Evolutionary conservation across 163 green algal genomes (phyloP), one percentile per base, ranked within the genome.

Genomic region (Chloromonas sp.): DNA sequence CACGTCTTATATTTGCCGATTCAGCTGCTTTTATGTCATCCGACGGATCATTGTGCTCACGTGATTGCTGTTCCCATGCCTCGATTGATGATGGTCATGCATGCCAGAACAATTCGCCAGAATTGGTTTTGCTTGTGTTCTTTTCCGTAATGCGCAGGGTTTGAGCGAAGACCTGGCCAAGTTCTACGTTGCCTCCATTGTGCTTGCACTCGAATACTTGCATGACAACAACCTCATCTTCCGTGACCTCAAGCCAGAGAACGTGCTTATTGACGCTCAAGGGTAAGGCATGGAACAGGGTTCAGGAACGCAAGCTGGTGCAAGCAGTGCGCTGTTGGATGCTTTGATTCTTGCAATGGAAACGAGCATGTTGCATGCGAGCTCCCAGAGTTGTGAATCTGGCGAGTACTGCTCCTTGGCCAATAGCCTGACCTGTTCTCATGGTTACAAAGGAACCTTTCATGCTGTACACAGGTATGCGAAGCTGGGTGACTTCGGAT

Each of bases 201-300:
- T 97, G 87, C 90, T 98, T 71, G 95, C 96, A 36, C 92, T 99
- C 66, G 97, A 99, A 89, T 98, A 99, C 89, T 90, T 99, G 85
- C 97, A 99, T 91, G 86, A 94, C 14, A 94, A 95, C 86, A 91
- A 90, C 90, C 96, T 98, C 14, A 92, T 97, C 36, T 98, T 98
- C 91, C 92, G 97, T 5, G 97, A 99, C 89, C 91, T 99, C 14
- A 99, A 99, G 94, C 97, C 97, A 0, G 97, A 99, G 90, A 99
- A 99, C 84, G 94, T 99, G 60, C 95, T 99, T 80, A 95, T 99
- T 59, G 96, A 98, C 80, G 85, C 89, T 3, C 89, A 93, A 87
- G 89, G 89, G 71, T 79, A 14, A 36, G 71, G 5, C 5, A 14
- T 74, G 36, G 36, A 36, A 36, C 36, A 36, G 36, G 36, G 36